Base-by-base conservation (phyloP, 75 land plant genomes). In the Isoetes taiwanensis region DNA sequence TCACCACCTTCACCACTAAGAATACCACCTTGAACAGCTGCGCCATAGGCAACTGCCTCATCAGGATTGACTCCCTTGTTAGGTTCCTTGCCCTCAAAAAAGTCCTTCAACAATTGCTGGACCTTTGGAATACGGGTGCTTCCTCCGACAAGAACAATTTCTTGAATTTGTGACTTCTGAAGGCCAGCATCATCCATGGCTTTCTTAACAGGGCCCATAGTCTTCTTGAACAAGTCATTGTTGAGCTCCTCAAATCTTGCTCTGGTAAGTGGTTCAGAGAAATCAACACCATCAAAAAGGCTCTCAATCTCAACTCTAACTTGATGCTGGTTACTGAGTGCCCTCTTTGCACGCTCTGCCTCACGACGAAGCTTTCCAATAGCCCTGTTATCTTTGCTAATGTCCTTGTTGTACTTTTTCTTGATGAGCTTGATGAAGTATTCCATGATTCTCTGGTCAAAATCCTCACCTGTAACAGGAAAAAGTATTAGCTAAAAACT, bases 51-150 rank as follows among this genome's bases (percentile, higher is more conserved):
- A 58, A 90, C 96, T 24, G 96, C 96, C 71, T 90, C 96, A 52
- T 90, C 93, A 1, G 95, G 97, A 70, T 91, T 91, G 39, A 91
- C 97, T 55, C 97, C 95, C 78, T 83, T 91, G 80, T 78, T 91
- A 3, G 95, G 95, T 40, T 91, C 97, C 58, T 91, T 91, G 4
- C 97, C 97, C 56, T 83, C 95, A 43, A 91, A 91, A 76, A 61
- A 91, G 19, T 91, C 97, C 69, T 83, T 87, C 23, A 91, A 56
- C n/a, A 91, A 72, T 56, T 91, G 89, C 59, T 87, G 97, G 43
- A 87, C 89, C 69, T 91, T 91, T 10, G 97, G 94, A 76, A 90
- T 79, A 43, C 94, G 77, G 23, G 94, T 87, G 50, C 90, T 87
- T 20, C 90, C 94, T 43, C 94, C 94, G 60, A 87, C 90, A 57